Evolutionary conservation across 2,329 filamentous ascomycete genomes (phyloP).

Genomic region (Alternaria arbusti): DNA sequence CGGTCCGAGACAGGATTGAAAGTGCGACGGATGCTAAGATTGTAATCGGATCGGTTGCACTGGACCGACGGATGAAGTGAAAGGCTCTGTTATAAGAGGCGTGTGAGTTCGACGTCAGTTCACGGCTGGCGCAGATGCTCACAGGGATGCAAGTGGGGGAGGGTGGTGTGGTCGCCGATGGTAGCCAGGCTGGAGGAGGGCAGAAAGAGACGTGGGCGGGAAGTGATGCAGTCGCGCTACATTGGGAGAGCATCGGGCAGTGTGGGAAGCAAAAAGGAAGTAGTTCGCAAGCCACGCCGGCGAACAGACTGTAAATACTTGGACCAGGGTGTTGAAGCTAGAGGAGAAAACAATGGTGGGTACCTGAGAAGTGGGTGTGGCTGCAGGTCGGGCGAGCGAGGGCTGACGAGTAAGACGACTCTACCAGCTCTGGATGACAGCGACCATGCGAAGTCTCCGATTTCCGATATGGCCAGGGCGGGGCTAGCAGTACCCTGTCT

Average conservation of each 20-base stretch:
- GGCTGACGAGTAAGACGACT: slow-evolving; percentile 32
- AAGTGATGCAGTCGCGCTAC: slow-evolving; percentile 36
- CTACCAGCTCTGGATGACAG: slow-evolving; percentile 30
- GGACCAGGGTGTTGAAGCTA: slow-evolving; percentile 32
- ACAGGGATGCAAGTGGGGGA: slow-evolving; percentile 22
- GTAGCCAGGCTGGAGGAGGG: slow-evolving; percentile 28
- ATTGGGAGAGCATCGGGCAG: slow-evolving; percentile 36
- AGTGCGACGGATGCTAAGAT: slow-evolving; percentile 44
- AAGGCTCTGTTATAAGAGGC: slow-evolving; percentile 26
- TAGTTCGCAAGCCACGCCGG: slow-evolving; percentile 41
- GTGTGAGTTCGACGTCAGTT: slow-evolving; percentile 27
- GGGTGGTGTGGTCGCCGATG: slow-evolving; percentile 28
- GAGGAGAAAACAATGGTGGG: slow-evolving; percentile 36
- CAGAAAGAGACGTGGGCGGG: slow-evolving; percentile 18
- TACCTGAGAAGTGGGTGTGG: slow-evolving; percentile 44
- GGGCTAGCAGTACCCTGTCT: slow-evolving; percentile 41
- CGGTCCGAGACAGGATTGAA: slow-evolving; percentile 42
- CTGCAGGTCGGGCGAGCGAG: slow-evolving; percentile 38
- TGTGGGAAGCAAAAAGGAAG: slow-evolving; percentile 40
- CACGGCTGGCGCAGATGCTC: slow-evolving; percentile 17
- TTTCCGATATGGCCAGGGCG: slow-evolving; percentile 45
- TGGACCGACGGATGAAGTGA: slow-evolving; percentile 26
- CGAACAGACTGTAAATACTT: slow-evolving; percentile 39
- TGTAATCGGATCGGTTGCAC: slow-evolving; percentile 34
- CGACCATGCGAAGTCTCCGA: slow-evolving; percentile 43